Evolutionary conservation across 78 protist species (phyloP), one percentile per base, ranked within the genome.

Genomic region (Cavenderia fasciculata): DNA sequence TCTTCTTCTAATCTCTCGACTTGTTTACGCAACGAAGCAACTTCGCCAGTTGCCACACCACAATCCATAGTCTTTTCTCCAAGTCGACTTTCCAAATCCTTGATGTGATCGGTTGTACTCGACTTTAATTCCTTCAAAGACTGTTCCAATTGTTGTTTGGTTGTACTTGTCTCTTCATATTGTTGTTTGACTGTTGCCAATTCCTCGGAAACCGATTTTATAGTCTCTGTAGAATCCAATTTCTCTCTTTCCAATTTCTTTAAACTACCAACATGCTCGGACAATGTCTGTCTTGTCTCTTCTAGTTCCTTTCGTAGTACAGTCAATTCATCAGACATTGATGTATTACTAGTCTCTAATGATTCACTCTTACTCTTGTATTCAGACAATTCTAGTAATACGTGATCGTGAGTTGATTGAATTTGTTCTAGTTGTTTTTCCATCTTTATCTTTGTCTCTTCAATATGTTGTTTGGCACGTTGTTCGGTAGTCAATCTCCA

Each of bases 401-500:
- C 40, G 23, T 49, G 66, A 38, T 73, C 82, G 25, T 73, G 49
- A 10, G 21, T 6, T 23, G 16, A 16, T 21, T 8, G 6, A 4
- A 29, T 16, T 34, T 82, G 76, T 12, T 59, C 76, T 0, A 87
- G 18, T 25, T 34, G 31, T 19, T 27, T 47, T 19, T 87, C 93
- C 0, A 46, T 12, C 33, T 74, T 73, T 3, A 14, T 6, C 27
- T 68, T 71, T 10, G 74, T 25, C 14, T 77, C 87, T 31, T 87
- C 93, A 2, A 46, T 29, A 31, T 87, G 85, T 68, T 74, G 88
- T 41, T 56, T 87, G 16, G 69, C 61, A 47, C 71, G 65, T 1
- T 49, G 47, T 38, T 87, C 93, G 0, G 74, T 25, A 6, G 69
- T 61, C 31, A 87, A 34, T 63, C 86, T 49, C 93, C 93, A 87